Base-by-base conservation (phyloP, 2,329 filamentous ascomycete species). In the Stachybotrys echinatus region DNA sequence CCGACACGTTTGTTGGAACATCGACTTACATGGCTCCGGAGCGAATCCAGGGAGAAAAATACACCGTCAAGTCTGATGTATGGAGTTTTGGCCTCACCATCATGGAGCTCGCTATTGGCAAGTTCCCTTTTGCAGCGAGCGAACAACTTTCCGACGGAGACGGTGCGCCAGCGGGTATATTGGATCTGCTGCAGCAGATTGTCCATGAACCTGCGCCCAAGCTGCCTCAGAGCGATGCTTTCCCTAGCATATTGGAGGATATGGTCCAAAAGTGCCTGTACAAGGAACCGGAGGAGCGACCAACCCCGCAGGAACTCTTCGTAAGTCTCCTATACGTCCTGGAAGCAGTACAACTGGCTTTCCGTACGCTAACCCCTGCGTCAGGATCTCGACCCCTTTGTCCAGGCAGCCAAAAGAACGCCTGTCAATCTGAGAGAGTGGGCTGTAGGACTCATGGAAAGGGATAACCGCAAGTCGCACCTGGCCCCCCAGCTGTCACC, bases 11-110 rank as follows among this genome's bases (percentile, higher is more conserved):
- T 62, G 94, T 99, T 34, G 94, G 94, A 48, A 99, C 94, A 2
- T 96, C 94, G 37, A 99, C 94, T 50, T 99, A 99, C 75, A 99
- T 99, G 94, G 94, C 94, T 0, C 94, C 94, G 0, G 94, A 99
- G 74, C 84, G 94, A 68, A 99, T 99, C 58, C 92, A 97, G 67
- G 94, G 94, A 54, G 91, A 94, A 55, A 91, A 89, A 61, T 99
- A 99, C 71, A 96, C 92, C 0, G 92, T 99, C 62, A 96, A 96
- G 70, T 96, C 92, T 12, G 94, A 99, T 67, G 94, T 99, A 4
- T 99, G 94, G 94, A 96, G 92, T 79, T 95, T 96, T 55, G 94
- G 94, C 27, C 75, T 99, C 57, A 87, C 87, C 1, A 84, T 99
- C 54, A 97, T 99, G 92, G 94, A 99, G 70, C 74, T 99, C 58